Evolutionary conservation across 1,284 basidiomycete genomes (phyloP).

Genomic region (Ustilago cynodontis): DNA sequence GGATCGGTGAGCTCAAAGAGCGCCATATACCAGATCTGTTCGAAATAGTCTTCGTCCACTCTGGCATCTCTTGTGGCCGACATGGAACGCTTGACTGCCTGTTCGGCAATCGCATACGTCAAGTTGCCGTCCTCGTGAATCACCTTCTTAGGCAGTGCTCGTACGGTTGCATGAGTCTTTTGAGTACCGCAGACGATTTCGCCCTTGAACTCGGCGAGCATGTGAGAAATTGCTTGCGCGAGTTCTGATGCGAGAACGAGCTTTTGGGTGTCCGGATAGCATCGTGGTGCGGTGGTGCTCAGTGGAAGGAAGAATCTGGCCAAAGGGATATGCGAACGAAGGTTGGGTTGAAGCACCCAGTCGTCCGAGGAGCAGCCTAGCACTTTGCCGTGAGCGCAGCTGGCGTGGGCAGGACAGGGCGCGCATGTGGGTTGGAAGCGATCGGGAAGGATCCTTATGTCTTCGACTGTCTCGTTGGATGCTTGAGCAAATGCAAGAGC

Average conservation of each 20-base stretch:
- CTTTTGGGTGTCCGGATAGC: constrained; percentile 66
- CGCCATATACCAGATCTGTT: constrained; percentile 62
- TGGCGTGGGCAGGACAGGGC: constrained; percentile 60
- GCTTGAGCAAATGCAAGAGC: constrained; percentile 35
- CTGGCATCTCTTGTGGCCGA: constrained; percentile 28
- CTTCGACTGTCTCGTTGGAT: constrained; percentile 39
- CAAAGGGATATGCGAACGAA: constrained; percentile 52
- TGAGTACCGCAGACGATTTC: constrained; percentile 59
- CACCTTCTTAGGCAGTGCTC: constrained; percentile 26
- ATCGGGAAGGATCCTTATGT: constrained; percentile 34
- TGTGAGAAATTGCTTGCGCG: constrained; percentile 44
- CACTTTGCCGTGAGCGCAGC: constrained; percentile 50
- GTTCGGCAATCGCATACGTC: constrained; percentile 33
- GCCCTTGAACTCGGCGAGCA: constrained; percentile 60
- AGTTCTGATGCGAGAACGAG: constrained; percentile 63
- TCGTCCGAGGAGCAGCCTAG: constrained; percentile 54
- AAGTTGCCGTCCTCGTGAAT: constrained; percentile 29
- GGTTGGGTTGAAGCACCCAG: constrained; percentile 52
- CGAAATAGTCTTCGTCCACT: constrained; percentile 55
- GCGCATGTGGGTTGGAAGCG: constrained; percentile 54
- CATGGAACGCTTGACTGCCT: constrained; percentile 44
- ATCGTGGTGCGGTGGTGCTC: constrained; percentile 33
- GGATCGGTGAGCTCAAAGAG: constrained; percentile 57
- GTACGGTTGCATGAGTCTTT: constrained; percentile 37
- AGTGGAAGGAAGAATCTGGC: constrained; percentile 46